Conservation (phyloP, 768 basidiomycete species). For the Mycena olivaceomarginata region DNA sequence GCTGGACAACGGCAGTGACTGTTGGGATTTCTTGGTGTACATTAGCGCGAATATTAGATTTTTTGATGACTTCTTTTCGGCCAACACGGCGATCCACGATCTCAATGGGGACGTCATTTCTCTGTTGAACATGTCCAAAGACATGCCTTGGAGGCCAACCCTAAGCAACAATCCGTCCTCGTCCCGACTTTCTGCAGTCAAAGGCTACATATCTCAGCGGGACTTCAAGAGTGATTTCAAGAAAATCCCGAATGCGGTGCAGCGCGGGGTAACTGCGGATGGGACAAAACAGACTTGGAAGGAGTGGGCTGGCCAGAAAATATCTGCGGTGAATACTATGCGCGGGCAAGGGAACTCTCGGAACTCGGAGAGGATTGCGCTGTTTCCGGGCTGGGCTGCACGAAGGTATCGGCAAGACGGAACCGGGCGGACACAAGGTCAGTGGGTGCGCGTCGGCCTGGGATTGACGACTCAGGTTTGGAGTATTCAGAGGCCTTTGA, state of each 20-base stretch:
- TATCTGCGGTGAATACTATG: conserved; percentile 50
- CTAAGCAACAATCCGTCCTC: conserved; percentile 48
- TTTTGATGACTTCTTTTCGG: background rate
- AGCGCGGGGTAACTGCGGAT: conserved; percentile 47
- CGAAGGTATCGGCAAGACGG: conserved; percentile 62
- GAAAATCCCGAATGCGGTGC: conserved; percentile 45
- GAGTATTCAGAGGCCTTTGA: conserved; percentile 73
- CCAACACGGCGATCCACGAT: background rate
- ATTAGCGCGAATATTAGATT: background rate
- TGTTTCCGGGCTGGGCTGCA: conserved; percentile 92
- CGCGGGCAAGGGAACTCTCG: conserved; percentile 36
- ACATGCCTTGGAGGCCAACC: conserved; percentile 60
- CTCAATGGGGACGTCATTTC: background rate
- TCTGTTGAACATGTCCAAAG: conserved; percentile 55
- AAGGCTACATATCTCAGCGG: conserved; percentile 69
- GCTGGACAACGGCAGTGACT: conserved; percentile 31
- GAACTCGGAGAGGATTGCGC: conserved; percentile 65
- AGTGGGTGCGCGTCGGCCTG: conserved; percentile 38
- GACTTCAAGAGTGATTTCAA: conserved; percentile 53
- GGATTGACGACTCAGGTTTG: background rate
- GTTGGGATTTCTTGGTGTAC: background rate
- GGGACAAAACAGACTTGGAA: conserved; percentile 68
- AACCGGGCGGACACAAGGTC: conserved; percentile 48
- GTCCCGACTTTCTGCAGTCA: conserved; percentile 62
- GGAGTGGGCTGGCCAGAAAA: conserved; percentile 80